phyloP scores from a whole-genome alignment of 805 yeast species.

The Ogataea haglerorum region DNA sequence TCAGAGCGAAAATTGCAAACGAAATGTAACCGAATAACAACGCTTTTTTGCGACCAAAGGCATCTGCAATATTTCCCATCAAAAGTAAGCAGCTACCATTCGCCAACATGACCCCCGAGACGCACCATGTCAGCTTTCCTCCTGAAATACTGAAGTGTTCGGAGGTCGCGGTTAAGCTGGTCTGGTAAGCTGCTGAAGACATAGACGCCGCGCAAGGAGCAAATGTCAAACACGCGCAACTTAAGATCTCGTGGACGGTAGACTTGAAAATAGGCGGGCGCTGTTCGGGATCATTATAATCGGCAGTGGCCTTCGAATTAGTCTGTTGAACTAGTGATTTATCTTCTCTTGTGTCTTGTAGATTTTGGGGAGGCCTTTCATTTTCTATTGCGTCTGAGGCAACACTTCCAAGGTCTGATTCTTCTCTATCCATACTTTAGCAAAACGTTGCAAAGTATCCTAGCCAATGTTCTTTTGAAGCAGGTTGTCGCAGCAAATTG shows the following conservation, averaged over 20 bases:
- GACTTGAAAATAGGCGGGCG: constrained; percentile 37
- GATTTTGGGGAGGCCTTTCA: background rate
- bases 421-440: background rate
- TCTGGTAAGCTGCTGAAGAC: constrained; percentile 35
- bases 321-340: background rate
- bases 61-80: constrained; percentile 47
- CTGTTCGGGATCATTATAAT: constrained; percentile 25
- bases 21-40: constrained; percentile 34
- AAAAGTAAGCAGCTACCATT: constrained; percentile 41
- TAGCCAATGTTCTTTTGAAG: too few relatives aligned
- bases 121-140: constrained; percentile 43
- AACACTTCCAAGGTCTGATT: background rate
- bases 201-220: constrained; percentile 42
- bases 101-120: constrained; percentile 39
- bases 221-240: constrained; percentile 34
- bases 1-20: constrained; percentile 34
- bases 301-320: background rate
- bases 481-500: too few relatives aligned
- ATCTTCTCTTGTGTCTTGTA: background rate
- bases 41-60: constrained; percentile 42
- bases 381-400: background rate
- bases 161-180: constrained; percentile 36
- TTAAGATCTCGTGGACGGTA: constrained; percentile 32
- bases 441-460: too few relatives aligned
- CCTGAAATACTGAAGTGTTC: constrained; percentile 36